These are phyloP conservation scores for Candida chilensis DNA, from an alignment of 805 yeast species.

Conservation along the genomic window DNA sequence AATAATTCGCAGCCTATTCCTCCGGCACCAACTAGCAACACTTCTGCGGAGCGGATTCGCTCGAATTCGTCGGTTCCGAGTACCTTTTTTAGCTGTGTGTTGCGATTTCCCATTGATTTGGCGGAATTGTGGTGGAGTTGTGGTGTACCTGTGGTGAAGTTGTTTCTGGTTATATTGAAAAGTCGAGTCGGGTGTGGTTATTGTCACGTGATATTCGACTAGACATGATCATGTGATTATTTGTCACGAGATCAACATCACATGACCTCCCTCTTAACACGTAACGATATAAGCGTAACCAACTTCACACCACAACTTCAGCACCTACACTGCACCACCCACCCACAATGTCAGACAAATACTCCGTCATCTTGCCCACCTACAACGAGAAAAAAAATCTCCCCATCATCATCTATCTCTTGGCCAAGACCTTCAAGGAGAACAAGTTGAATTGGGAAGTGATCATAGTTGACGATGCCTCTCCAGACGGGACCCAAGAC, in stretches of 20 bases:
- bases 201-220: too few species aligned
- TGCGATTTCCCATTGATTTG: too few species aligned
- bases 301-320: too few species aligned
- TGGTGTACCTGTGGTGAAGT: too few species aligned
- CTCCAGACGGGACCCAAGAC: slow-evolving; percentile 78
- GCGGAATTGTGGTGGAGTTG: too few species aligned
- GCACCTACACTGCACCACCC: too few species aligned
- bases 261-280: too few species aligned
- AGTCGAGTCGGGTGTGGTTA: too few species aligned
- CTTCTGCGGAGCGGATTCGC: slow-evolving; percentile 34
- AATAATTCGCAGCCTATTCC: slow-evolving; percentile 93
- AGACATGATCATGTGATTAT: too few species aligned
- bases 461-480: slow-evolving; percentile 67
- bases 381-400: slow-evolving; percentile 59
- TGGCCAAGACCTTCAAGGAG: slow-evolving; percentile 57
- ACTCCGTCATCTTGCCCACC: slow-evolving; percentile 70
- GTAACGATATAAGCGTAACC: too few species aligned
- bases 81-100: slow-evolving; percentile 31
- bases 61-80: slow-evolving; percentile 26
- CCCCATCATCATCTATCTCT: slow-evolving; percentile 62
- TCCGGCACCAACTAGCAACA: slow-evolving; percentile 89
- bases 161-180: too few species aligned
- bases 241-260: too few species aligned
- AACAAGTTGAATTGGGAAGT: slow-evolving; percentile 64
- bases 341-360: slow-evolving; percentile 33